Conservation (phyloP, 768 basidiomycete species). For the Amanita phalloides region DNA sequence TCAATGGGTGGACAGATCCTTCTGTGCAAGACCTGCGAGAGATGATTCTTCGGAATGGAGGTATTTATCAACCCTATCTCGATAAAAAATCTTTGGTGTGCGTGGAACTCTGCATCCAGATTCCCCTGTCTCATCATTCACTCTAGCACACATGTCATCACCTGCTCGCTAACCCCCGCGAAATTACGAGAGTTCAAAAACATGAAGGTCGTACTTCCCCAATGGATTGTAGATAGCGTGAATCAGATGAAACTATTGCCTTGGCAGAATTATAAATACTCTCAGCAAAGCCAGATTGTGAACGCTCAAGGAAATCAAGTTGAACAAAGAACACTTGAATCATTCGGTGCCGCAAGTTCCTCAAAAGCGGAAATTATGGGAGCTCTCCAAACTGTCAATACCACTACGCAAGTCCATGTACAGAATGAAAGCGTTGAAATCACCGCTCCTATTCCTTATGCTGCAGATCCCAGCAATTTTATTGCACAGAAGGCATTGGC, state of each 20-base stretch:
- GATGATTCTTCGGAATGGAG: slow-evolving; percentile 76
- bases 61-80: slow-evolving; percentile 74
- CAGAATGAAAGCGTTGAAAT: slow-evolving; percentile 22
- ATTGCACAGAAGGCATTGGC: slow-evolving; percentile 73
- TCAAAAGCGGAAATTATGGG: not conserved
- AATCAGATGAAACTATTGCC: slow-evolving; percentile 56
- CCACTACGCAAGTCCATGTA: not conserved
- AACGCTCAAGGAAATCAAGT: slow-evolving; percentile 34
- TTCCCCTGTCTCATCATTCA: not conserved
- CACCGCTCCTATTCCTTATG: slow-evolving; percentile 51
- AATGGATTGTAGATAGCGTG: slow-evolving; percentile 84
- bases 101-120: slow-evolving; percentile 15
- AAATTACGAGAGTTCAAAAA: slow-evolving; percentile 83
- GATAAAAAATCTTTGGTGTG: slow-evolving; percentile 69
- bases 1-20: slow-evolving; percentile 85
- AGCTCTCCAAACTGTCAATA: slow-evolving; percentile 11
- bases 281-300: slow-evolving; percentile 36
- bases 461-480: slow-evolving; percentile 56
- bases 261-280: slow-evolving; percentile 69
- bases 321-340: slow-evolving; percentile 23
- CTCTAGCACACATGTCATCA: slow-evolving; percentile 80
- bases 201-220: slow-evolving; percentile 84
- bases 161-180: slow-evolving; percentile 80
- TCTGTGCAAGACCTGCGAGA: slow-evolving; percentile 77
- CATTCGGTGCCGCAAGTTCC: not conserved